These are phyloP conservation scores for Apiospora hydei DNA, from an alignment of 2,329 filamentous ascomycete genomes.

Conservation along the genomic window DNA sequence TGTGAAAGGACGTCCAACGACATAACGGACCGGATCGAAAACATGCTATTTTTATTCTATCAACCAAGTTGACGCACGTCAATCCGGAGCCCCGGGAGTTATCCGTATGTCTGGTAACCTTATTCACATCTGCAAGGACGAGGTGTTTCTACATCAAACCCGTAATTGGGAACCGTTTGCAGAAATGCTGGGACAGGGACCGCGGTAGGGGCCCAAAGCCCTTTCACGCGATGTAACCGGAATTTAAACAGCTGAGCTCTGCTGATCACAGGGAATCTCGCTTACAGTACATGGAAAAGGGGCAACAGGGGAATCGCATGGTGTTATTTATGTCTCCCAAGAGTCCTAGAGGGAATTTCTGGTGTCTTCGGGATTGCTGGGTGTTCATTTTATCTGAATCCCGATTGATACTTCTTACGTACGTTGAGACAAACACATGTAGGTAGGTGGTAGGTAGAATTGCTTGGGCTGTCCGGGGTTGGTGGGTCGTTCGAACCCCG, in stretches of 20 bases:
- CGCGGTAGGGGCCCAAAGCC: not conserved
- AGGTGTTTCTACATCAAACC: no score
- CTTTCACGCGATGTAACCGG: not conserved
- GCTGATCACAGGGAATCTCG: not conserved
- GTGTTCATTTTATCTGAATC: not conserved
- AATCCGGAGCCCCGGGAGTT: no score
- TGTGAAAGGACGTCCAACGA: no score
- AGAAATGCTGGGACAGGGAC: not conserved
- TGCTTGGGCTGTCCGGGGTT: not conserved
- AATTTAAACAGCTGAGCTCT: not conserved
- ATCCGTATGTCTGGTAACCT: not conserved
- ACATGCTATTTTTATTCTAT: not conserved
- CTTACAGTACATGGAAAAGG: not conserved
- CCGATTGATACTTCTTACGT: not conserved
- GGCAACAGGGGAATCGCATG: no score
- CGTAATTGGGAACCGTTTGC: not conserved
- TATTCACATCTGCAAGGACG: no score
- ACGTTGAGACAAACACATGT: not conserved
- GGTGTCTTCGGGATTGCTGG: not conserved
- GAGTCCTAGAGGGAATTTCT: not conserved
- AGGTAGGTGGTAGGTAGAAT: not conserved
- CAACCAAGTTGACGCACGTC: not conserved
- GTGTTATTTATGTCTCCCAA: not conserved
- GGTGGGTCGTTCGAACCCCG: not conserved
- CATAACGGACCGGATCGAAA: no score